Conservation (phyloP, 1,284 basidiomycete genomes). For the Irpex lacteus region DNA sequence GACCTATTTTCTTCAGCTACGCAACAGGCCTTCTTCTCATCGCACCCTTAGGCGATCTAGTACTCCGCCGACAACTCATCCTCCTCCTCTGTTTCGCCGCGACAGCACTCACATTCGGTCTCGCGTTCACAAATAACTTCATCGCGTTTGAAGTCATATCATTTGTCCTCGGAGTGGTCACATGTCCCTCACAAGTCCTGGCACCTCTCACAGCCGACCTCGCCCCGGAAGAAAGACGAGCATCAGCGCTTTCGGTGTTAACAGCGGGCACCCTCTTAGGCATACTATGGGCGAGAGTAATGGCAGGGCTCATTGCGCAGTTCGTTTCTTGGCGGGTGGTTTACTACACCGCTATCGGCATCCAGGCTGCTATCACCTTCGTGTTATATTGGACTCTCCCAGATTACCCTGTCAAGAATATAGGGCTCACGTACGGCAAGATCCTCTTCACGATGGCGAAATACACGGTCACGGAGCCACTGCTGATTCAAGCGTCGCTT, state of each 20-base stretch:
- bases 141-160: slow-evolving; percentile 43
- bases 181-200: slow-evolving; percentile 42
- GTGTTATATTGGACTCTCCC: slow-evolving; percentile 44
- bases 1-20: slow-evolving; percentile 29
- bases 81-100: slow-evolving; percentile 39
- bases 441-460: slow-evolving; percentile 47
- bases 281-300: slow-evolving; percentile 45
- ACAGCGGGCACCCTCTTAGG: slow-evolving; percentile 48
- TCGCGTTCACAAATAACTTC: slow-evolving; percentile 41
- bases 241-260: slow-evolving; percentile 48
- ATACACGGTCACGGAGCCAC: slow-evolving; percentile 47
- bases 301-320: slow-evolving; percentile 46
- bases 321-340: slow-evolving; percentile 45
- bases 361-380: slow-evolving; percentile 34
- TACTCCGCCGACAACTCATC: slow-evolving; percentile 47
- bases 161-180: slow-evolving; percentile 44
- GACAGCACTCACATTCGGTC: slow-evolving; percentile 41
- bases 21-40: slow-evolving; percentile 48
- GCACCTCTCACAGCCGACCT: slow-evolving; percentile 55
- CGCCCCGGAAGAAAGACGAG: slow-evolving; percentile 44
- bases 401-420: slow-evolving; percentile 49
- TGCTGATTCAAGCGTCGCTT: slow-evolving; percentile 45
- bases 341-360: slow-evolving; percentile 44
- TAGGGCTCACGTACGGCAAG: slow-evolving; percentile 38
- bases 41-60: slow-evolving; percentile 51